Conservation (phyloP, 1,139 yeast genomes). For the Eremothecium cymbalariae region DNA sequence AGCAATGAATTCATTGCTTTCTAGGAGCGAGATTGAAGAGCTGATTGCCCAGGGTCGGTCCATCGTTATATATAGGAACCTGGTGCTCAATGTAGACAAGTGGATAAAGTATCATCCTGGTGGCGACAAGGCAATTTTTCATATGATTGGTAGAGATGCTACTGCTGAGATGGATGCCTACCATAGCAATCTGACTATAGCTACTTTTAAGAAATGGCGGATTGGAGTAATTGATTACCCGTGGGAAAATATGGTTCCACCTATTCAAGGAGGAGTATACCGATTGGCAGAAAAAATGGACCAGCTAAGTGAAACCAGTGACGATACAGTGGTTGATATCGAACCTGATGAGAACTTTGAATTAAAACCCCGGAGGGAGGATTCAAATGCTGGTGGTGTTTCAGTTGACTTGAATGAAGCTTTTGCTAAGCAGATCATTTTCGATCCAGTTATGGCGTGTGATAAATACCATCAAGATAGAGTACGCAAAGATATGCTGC, state of each 20-base stretch:
- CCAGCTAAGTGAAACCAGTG: too few species aligned
- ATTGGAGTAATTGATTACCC: slow-evolving; percentile 54
- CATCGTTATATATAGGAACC: slow-evolving; percentile 54
- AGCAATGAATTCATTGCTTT: slow-evolving; percentile 19
- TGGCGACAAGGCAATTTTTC: slow-evolving; percentile 75
- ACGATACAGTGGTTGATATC: too few species aligned
- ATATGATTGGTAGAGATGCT: slow-evolving; percentile 84
- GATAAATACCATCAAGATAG: slow-evolving; percentile 50
- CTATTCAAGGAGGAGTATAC: slow-evolving; percentile 78
- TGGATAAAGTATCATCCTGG: slow-evolving; percentile 83
- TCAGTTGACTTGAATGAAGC: slow-evolving; percentile 37
- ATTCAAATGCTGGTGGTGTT: too few species aligned
- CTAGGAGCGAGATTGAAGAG: slow-evolving; percentile 38
- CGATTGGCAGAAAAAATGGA: too few species aligned
- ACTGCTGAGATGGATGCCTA: slow-evolving; percentile 85
- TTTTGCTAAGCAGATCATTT: slow-evolving; percentile 34
- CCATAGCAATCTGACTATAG: slow-evolving; percentile 53
- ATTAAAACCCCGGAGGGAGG: too few species aligned
- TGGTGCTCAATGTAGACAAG: slow-evolving; percentile 54
- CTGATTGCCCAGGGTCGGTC: slow-evolving; percentile 61
- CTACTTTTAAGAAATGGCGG: slow-evolving; percentile 44
- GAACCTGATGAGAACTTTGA: too few species aligned
- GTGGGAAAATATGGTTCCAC: slow-evolving; percentile 77
- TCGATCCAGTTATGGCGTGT: slow-evolving; percentile 49
- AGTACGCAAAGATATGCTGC: slow-evolving; percentile 45